Percentiles rank a stretch among this genome's conserved stretches.
These are phyloP conservation scores for Fusarium fujikuroi DNA, from an alignment of 2,329 filamentous ascomycete species.

Conservation along the genomic window DNA sequence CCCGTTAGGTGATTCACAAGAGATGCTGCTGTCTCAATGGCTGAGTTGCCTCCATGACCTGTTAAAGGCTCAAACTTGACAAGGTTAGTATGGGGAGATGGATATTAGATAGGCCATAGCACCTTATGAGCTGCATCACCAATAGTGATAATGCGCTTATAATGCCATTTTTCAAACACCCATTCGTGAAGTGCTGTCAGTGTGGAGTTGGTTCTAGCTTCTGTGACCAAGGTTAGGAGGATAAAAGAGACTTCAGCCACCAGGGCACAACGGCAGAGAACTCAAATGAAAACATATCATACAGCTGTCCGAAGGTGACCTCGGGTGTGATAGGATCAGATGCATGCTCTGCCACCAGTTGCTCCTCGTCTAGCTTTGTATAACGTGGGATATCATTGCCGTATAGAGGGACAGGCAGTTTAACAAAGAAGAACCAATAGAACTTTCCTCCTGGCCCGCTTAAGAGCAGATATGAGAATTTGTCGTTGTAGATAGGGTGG, in stretches of 20 bases:
- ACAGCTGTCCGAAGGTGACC: neutral
- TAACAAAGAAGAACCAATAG: conserved; percentile 7
- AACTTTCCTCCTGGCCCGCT: neutral
- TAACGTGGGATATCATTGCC: neutral
- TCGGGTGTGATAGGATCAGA: neutral
- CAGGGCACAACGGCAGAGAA: no score
- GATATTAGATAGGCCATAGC: accelerated
- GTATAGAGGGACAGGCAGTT: neutral
- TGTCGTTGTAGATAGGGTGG: neutral
- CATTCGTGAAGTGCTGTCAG: conserved; percentile 4
- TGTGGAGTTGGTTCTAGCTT: neutral
- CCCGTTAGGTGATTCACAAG: neutral
- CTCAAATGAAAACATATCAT: neutral
- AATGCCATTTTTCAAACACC: conserved; percentile 12
- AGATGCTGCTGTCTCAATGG: conserved; percentile 1
- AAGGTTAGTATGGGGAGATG: neutral
- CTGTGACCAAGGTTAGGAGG: no score
- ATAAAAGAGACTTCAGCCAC: no score
- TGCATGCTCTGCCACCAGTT: neutral
- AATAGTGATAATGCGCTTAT: neutral
- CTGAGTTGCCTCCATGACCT: conserved; percentile 1
- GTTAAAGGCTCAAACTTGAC: neutral
- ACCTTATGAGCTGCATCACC: conserved; percentile 20
- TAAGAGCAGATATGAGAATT: neutral
- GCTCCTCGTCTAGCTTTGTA: neutral